Conservation (phyloP, 306 rosid species). For the Malus sylvestris region DNA sequence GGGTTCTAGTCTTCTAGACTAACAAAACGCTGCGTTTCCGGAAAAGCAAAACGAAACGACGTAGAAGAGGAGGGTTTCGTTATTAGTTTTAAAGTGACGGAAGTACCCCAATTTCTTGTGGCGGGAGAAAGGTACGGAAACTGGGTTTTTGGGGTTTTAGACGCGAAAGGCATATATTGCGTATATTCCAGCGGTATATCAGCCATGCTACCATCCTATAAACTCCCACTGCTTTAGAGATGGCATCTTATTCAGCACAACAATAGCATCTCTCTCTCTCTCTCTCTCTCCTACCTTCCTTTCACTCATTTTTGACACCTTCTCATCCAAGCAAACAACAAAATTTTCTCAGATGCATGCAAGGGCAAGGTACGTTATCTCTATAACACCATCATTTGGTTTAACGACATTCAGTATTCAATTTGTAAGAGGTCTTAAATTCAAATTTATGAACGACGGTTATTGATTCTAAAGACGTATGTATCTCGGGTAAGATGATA, state of each 20-base stretch:
- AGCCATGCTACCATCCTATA: neutral
- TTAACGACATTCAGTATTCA: too few species aligned
- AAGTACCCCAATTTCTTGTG: neutral
- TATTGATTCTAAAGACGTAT: too few species aligned
- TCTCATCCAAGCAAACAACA: neutral
- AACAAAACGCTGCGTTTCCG: neutral
- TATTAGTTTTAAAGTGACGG: neutral
- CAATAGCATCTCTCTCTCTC: neutral
- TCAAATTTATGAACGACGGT: too few species aligned
- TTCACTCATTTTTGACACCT: neutral
- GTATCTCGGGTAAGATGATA: neutral
- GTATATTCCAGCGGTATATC: slow-evolving; percentile 41
- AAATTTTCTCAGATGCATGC: neutral
- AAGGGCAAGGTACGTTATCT: slow-evolving; percentile 22
- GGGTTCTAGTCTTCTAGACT: neutral
- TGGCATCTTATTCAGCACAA: slow-evolving; percentile 12
- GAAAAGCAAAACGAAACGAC: neutral
- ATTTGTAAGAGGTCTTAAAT: too few species aligned
- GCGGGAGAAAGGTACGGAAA: neutral
- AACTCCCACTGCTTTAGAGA: neutral
- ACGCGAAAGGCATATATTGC: slow-evolving; percentile 5
- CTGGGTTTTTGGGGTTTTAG: neutral
- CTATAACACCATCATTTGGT: neutral
- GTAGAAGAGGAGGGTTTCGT: neutral
- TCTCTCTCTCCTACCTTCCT: neutral